Percentiles rank a stretch among this genome's conserved stretches.
Conservation (phyloP, 371 early-diverging fungal species). For the Batrachochytrium dendrobatidis region DNA sequence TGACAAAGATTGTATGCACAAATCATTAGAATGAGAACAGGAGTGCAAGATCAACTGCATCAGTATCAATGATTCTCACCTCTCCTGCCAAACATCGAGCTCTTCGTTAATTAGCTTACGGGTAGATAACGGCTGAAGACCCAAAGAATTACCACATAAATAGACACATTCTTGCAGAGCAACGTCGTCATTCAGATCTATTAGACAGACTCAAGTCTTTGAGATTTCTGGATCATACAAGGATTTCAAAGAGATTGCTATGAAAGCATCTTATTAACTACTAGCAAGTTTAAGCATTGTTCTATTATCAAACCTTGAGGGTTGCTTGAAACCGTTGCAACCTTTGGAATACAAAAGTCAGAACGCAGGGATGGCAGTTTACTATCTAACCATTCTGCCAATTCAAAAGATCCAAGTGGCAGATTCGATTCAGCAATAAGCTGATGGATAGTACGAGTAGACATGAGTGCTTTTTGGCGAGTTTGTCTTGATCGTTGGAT, state of each 20-base stretch:
- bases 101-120: constrained; percentile 70
- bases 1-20: constrained; percentile 10
- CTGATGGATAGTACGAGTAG: too few relatives aligned
- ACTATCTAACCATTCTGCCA: not conserved
- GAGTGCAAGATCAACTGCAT: not conserved
- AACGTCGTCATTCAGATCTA: too few relatives aligned
- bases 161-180: constrained; percentile 44
- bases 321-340: not conserved
- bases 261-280: too few relatives aligned
- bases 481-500: too few relatives aligned
- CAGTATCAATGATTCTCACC: constrained; percentile 28
- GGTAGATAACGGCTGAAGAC: constrained; percentile 72
- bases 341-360: not conserved
- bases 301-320: not conserved
- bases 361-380: not conserved
- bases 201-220: too few relatives aligned
- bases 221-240: too few relatives aligned
- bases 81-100: constrained; percentile 76
- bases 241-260: too few relatives aligned
- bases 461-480: too few relatives aligned
- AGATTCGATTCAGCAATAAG: too few relatives aligned
- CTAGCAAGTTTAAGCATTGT: too few relatives aligned
- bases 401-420: too few relatives aligned
- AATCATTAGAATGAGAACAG: not conserved
- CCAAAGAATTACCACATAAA: constrained; percentile 90